Conservation (phyloP, 163 green algal species). For the Picocystis sp. region DNA sequence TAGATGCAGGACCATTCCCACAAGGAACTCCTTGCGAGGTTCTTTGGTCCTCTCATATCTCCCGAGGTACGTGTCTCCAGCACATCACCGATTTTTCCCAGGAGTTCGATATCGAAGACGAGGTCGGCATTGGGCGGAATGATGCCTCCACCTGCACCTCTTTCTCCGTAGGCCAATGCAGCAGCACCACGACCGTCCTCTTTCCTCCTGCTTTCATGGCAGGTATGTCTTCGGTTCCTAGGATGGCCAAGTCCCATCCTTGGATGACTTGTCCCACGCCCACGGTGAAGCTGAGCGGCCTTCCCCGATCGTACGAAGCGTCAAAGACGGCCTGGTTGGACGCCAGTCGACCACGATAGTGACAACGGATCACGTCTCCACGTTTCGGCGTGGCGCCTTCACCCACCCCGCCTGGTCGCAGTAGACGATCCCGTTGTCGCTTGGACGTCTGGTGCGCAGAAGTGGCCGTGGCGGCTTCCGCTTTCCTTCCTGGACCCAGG, state of each 20-base stretch:
- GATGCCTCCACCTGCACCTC: slow-evolving; percentile 18
- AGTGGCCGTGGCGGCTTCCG: too few relatives aligned
- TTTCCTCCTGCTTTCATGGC: slow-evolving; percentile 60
- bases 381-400: neutral
- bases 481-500: too few relatives aligned
- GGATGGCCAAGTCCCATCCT: slow-evolving; percentile 54
- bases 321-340: slow-evolving; percentile 60
- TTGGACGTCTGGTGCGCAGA: too few relatives aligned
- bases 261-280: slow-evolving; percentile 22
- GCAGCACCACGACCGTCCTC: slow-evolving; percentile 44
- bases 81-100: neutral
- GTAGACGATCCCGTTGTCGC: slow-evolving; percentile 1
- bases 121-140: slow-evolving; percentile 11
- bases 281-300: slow-evolving; percentile 56
- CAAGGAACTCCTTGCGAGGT: too few relatives aligned
- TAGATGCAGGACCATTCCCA: too few relatives aligned
- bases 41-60: too few relatives aligned
- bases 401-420: slow-evolving; percentile 6
- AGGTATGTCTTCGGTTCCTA: slow-evolving; percentile 29
- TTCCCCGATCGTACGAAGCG: slow-evolving; percentile 44
- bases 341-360: slow-evolving; percentile 64
- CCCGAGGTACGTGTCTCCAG: too few relatives aligned
- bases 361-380: slow-evolving; percentile 11
- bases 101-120: slow-evolving; percentile 20
- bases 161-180: slow-evolving; percentile 41